Percentiles rank a stretch among this genome's conserved stretches.
Evolutionary conservation across 805 yeast species (phyloP).

Genomic region (Brettanomyces nanus): DNA sequence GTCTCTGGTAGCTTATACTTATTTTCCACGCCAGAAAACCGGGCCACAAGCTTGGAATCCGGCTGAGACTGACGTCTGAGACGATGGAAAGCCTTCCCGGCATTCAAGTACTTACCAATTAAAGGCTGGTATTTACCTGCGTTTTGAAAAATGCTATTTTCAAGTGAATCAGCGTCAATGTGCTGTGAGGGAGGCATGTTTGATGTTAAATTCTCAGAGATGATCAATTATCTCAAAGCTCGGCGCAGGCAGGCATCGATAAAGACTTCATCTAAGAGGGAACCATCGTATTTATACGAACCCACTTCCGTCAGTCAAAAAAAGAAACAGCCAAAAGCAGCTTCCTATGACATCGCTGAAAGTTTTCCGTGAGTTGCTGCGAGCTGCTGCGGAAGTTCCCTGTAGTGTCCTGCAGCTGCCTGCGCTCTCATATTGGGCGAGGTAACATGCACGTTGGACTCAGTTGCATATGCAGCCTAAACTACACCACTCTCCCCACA

Average conservation of each 20-base stretch:
- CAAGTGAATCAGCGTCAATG: conserved; percentile 33
- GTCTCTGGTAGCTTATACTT: conserved; percentile 54
- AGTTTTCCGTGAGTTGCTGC: too few species aligned
- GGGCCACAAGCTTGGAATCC: conserved; percentile 17
- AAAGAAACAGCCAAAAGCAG: too few species aligned
- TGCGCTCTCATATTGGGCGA: too few species aligned
- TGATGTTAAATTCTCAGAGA: neutral
- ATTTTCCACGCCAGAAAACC: conserved; percentile 30
- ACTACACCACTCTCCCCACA: too few species aligned
- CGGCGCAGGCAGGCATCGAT: neutral
- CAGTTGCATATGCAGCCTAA: too few species aligned
- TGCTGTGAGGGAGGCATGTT: conserved; percentile 2
- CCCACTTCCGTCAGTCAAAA: too few species aligned
- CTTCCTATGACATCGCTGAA: too few species aligned
- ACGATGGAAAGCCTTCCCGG: conserved; percentile 13
- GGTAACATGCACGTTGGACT: too few species aligned
- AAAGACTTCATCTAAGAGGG: too few species aligned
- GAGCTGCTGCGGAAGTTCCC: too few species aligned
- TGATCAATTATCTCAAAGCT: neutral
- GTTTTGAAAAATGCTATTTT: conserved; percentile 24
- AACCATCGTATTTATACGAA: too few species aligned
- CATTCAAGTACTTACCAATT: conserved; percentile 14
- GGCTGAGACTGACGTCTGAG: conserved; percentile 5
- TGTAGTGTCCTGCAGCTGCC: too few species aligned
- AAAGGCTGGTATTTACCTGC: conserved; percentile 5